phyloP scores from a whole-genome alignment of 2,329 filamentous ascomycete species.

The Trichoderma polysporum region DNA sequence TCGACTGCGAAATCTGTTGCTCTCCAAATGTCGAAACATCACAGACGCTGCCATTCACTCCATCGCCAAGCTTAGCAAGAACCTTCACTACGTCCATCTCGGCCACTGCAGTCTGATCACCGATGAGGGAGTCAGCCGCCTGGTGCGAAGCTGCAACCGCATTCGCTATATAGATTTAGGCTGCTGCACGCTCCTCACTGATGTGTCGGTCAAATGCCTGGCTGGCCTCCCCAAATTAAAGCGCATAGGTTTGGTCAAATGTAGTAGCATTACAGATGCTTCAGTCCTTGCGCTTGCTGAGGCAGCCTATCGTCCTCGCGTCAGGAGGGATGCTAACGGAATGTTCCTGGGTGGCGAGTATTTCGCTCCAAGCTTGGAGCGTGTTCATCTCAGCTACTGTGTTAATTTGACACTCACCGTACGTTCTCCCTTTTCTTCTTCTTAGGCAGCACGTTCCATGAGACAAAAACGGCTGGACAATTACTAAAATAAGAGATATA shows the following conservation, averaged over 20 bases:
- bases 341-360: constrained; percentile 52
- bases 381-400: constrained; percentile 96
- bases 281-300: constrained; percentile 84
- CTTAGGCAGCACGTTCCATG: not conserved
- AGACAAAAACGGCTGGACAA: constrained; percentile 22
- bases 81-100: constrained; percentile 92
- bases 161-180: constrained; percentile 97
- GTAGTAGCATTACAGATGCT: constrained; percentile 81
- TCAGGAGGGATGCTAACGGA: constrained; percentile 49
- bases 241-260: constrained; percentile 93
- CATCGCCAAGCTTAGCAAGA: constrained; percentile 89
- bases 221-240: constrained; percentile 89
- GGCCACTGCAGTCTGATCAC: constrained; percentile 93
- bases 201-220: constrained; percentile 79
- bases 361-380: constrained; percentile 70
- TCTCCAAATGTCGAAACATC: constrained; percentile 91
- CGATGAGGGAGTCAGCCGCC: constrained; percentile 78
- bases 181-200: constrained; percentile 88
- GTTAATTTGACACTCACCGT: constrained; percentile 78
- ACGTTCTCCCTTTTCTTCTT: constrained; percentile 34
- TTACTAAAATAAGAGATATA: constrained; percentile 36
- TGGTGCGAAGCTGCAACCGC: constrained; percentile 84
- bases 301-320: constrained; percentile 56
- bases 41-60: constrained; percentile 85
- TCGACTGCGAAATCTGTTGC: constrained; percentile 83